phyloP scores from a whole-genome alignment of 768 basidiomycete genomes.

The Omphalotus guepiniiformis region DNA sequence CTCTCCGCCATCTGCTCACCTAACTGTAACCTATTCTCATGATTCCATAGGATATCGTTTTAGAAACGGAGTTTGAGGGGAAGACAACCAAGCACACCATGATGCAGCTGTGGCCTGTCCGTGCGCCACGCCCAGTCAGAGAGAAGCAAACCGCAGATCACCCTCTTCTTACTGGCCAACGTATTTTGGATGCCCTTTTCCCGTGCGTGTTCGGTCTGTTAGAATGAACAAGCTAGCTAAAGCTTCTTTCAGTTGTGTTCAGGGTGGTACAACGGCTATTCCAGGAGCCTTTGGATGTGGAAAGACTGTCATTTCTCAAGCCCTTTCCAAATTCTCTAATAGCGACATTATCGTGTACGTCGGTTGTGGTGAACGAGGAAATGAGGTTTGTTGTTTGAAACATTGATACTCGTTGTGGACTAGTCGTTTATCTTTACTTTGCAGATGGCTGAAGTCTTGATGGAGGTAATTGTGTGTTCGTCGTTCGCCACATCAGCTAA shows the following conservation, averaged over 20 bases:
- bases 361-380: constrained; percentile 98
- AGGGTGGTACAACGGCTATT: constrained; percentile 95
- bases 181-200: constrained; percentile 95
- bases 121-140: constrained; percentile 92
- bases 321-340: constrained; percentile 97
- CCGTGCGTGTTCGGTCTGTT: constrained; percentile 51
- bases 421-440: constrained; percentile 9
- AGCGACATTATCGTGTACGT: constrained; percentile 99
- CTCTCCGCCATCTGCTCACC: neutral
- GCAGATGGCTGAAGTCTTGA: constrained; percentile 96
- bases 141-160: constrained; percentile 92
- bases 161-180: constrained; percentile 93
- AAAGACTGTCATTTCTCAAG: constrained; percentile 98
- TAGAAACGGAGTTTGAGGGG: constrained; percentile 98
- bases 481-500: constrained; percentile 1
- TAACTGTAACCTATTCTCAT: neutral
- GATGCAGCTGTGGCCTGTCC: constrained; percentile 99
- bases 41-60: constrained; percentile 71
- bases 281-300: constrained; percentile 99
- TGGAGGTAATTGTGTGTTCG: constrained; percentile 59
- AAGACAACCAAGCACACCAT: constrained; percentile 90
- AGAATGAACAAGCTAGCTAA: neutral
- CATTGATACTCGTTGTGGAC: neutral
- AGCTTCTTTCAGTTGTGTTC: constrained; percentile 64
- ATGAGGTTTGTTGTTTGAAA: constrained; percentile 56